phyloP scores from a whole-genome alignment of 805 yeast genomes.

The Candida ulmi region DNA sequence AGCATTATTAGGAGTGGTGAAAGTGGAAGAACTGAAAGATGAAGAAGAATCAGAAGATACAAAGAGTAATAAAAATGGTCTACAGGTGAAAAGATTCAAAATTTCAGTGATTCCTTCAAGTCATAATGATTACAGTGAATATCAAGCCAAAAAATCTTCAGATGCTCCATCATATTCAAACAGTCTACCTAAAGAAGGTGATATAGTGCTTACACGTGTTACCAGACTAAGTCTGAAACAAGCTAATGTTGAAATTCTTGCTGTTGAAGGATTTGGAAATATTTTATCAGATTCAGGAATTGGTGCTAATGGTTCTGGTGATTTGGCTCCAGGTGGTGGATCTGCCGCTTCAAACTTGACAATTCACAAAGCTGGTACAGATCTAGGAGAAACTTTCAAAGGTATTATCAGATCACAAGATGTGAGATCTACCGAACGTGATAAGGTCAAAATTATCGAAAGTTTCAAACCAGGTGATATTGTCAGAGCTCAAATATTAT shows the following conservation, averaged over 20 bases:
- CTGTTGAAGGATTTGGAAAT: constrained; percentile 57
- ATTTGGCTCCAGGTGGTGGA: constrained; percentile 45
- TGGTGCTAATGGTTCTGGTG: constrained; percentile 49
- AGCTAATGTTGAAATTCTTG: constrained; percentile 72
- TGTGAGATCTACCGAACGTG: constrained; percentile 86
- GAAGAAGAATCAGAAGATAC: constrained; percentile 8
- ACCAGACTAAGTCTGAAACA: constrained; percentile 61
- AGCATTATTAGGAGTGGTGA: constrained; percentile 58
- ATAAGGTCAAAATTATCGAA: constrained; percentile 71
- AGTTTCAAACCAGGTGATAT: constrained; percentile 90
- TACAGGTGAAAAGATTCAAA: constrained; percentile 16
- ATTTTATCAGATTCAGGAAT: constrained; percentile 58
- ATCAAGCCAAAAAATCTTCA: constrained; percentile 9
- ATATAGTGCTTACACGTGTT: constrained; percentile 72
- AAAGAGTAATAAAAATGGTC: constrained; percentile 5
- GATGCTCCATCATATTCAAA: constrained; percentile 28
- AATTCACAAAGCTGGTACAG: constrained; percentile 46
- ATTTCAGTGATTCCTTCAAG: constrained; percentile 25
- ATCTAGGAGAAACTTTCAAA: constrained; percentile 82
- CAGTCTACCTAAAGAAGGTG: constrained; percentile 77
- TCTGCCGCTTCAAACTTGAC: constrained; percentile 43
- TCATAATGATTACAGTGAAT: constrained; percentile 8
- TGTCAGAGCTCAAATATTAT: constrained; percentile 71
- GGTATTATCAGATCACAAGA: constrained; percentile 86
- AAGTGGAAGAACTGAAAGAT: constrained; percentile 19